Evolutionary conservation across 1,139 yeast species (phyloP), one percentile per base, ranked within the genome.

Genomic region (Taphrina wiesneri): DNA sequence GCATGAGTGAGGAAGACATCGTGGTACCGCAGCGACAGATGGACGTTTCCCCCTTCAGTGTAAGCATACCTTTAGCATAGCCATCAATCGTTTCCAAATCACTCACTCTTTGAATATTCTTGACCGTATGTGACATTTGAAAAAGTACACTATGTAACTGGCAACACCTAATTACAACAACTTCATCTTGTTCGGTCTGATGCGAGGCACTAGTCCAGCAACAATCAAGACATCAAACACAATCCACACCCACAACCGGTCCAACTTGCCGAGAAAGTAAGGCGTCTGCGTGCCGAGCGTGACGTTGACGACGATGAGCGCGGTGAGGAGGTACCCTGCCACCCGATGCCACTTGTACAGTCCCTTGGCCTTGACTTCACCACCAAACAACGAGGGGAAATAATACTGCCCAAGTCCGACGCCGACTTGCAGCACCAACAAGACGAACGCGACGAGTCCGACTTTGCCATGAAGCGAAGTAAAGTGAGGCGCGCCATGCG

Each of bases 281-380:
- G 69, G 71, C 2, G 76, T 72, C 51, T 71, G 71, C 15, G 75
- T 68, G 1, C 76, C 73, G 45, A 73, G 69, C 19, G 71, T 53
- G 7, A 71, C 68, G 0, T 76, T 74, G 17, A 68, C 34, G 9
- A 70, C 60, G 15, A 71, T 57, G 53, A 73, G 63, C 6, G 52
- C 63, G 43, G 75, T 49, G 15, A 69, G 69, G n/a, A 68, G 23
- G 63, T 75, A 75, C 7, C 77, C 77, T 1, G 69, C 69, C n/a
- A 71, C 67, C 32, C 77, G 68, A 66, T 75, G 77, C 65, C 69
- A 74, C 69, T 74, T 74, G 72, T 75, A 75, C 61, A 72, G 57
- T n/a, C 67, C 53, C 68, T 73, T 73, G 17, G 74, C 77, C 23
- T 67, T 69, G 43, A 54, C 60, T 13, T 71, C 71, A 1, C 75